A percentile compares a stretch with the other conserved stretches of the same genome.
Conservation (phyloP, 2,329 filamentous ascomycete genomes). For the Aspergillus uvarum region DNA sequence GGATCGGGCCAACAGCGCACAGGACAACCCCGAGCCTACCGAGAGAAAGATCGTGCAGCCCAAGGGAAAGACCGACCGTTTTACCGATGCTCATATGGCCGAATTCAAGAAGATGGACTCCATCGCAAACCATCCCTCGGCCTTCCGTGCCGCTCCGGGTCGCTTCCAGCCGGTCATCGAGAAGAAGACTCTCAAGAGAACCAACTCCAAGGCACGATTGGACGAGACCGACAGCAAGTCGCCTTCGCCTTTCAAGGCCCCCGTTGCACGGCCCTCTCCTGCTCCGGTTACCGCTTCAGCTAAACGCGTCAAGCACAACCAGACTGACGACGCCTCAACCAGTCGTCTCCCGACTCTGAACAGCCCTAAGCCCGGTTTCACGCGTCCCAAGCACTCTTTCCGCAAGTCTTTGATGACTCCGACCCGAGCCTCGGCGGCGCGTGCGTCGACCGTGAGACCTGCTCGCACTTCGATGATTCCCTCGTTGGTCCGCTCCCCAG, state of each 20-base stretch:
- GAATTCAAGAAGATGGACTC: slow-evolving; percentile 98
- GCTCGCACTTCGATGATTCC: slow-evolving; percentile 56
- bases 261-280: slow-evolving; percentile 28
- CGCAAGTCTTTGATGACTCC: slow-evolving; percentile 68
- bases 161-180: slow-evolving; percentile 38
- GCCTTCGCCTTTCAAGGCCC: slow-evolving; percentile 36
- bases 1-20: slow-evolving; percentile 55
- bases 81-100: slow-evolving; percentile 80
- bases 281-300: slow-evolving; percentile 43
- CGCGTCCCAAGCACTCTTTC: slow-evolving; percentile 47
- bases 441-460: slow-evolving; percentile 51
- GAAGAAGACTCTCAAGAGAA: slow-evolving; percentile 50
- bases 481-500: slow-evolving; percentile 52
- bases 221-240: slow-evolving; percentile 55
- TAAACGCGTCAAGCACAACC: slow-evolving; percentile 70
- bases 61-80: slow-evolving; percentile 75
- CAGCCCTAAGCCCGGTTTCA: slow-evolving; percentile 23
- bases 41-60: slow-evolving; percentile 75
- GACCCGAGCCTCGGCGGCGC: slow-evolving; percentile 71
- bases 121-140: slow-evolving; percentile 80
- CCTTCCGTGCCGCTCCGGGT: slow-evolving; percentile 57
- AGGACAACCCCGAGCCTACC: slow-evolving; percentile 41
- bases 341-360: slow-evolving; percentile 43
- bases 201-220: slow-evolving; percentile 63
- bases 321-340: slow-evolving; percentile 68